Evolutionary conservation across 768 basidiomycete genomes (phyloP).

Genomic region (Lepiota brunneoincarnata): DNA sequence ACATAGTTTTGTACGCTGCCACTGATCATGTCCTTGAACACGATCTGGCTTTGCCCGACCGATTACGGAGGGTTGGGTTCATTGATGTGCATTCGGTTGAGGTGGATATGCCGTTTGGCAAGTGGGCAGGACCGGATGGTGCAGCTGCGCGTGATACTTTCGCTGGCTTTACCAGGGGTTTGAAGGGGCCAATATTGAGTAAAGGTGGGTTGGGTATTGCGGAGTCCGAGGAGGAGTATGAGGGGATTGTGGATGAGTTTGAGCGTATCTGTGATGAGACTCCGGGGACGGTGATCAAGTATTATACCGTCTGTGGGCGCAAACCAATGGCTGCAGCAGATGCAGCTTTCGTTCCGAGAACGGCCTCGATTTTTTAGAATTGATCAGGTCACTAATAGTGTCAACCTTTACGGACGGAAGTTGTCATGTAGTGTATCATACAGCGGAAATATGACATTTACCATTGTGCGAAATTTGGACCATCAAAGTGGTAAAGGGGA

Average conservation of each 20-base stretch:
- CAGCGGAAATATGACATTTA: no score
- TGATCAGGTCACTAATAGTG: no score
- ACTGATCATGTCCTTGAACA: slow-evolving; percentile 12
- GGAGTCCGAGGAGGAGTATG: slow-evolving; percentile 11
- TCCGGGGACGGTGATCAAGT: slow-evolving; percentile 16
- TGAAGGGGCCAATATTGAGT: slow-evolving; percentile 11
- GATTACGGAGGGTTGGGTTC: slow-evolving; percentile 9
- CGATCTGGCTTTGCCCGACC: slow-evolving; percentile 11
- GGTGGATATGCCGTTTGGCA: slow-evolving; percentile 7
- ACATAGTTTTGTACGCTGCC: slow-evolving; percentile 2
- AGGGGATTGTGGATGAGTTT: slow-evolving; percentile 8
- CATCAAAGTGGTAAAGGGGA: no score
- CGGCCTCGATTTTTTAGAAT: no score
- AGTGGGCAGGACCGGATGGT: slow-evolving; percentile 16
- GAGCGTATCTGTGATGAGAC: slow-evolving; percentile 18
- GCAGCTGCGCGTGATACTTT: slow-evolving; percentile 3
- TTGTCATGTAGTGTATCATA: no score
- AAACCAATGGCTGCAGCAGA: no score
- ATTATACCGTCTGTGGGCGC: slow-evolving; percentile 16
- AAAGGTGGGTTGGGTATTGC: slow-evolving; percentile 10
- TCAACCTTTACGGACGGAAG: no score
- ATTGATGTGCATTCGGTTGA: slow-evolving; percentile 8
- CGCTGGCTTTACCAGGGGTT: slow-evolving; percentile 9
- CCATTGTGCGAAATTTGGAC: no score
- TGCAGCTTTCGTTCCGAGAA: no score